Evolutionary conservation across 2,329 filamentous ascomycete genomes (phyloP), one percentile per base, ranked within the genome.

Genomic region (Thelonectria rubi): DNA sequence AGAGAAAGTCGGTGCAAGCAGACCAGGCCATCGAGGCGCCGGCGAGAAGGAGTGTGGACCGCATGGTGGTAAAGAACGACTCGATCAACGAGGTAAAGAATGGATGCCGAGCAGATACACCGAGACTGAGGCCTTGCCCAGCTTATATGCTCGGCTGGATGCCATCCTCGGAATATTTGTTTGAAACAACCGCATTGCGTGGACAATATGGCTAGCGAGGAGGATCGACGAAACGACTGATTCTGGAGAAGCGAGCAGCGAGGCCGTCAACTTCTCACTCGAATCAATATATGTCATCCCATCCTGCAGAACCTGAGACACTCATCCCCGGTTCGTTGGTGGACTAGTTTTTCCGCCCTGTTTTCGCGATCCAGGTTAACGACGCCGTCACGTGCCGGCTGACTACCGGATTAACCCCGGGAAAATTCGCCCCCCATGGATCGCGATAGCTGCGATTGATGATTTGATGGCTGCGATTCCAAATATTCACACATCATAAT

Each of bases 401-500:
- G 9, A 7, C 34, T 15, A 30, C 15, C 14, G 63, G 65, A 66
- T 32, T 52, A 71, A 69, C 24, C 9, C 5, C 65, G 66, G 66
- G 68, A 68, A 62, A 67, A 64, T 55, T 37, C 11, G 34, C 11
- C 15, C 59, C 50, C 39, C 40, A 46, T 55, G 45, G 18, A 24
- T 63, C 67, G 57, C 59, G 55, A 62, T 62, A 62, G 68, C 56
- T 57, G 52, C 60, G 59, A 65, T 64, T 55, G 26, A 24, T 7
- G 21, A 7, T 7, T 4, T 3, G 5, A 30, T 5, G 26, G 7
- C 24, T 24, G 24, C 50, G 15, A 21, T 46, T 55, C 57, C 61
- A 70, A 72, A 68, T 66, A 46, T 60, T 68, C 65, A 48, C 64
- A 63, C 58, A 70, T 65, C 64, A 80, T 70, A 73, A 93, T 93